Base-by-base conservation (phyloP, 2,329 filamentous ascomycete genomes). In the Herpotrichia juniperi region DNA sequence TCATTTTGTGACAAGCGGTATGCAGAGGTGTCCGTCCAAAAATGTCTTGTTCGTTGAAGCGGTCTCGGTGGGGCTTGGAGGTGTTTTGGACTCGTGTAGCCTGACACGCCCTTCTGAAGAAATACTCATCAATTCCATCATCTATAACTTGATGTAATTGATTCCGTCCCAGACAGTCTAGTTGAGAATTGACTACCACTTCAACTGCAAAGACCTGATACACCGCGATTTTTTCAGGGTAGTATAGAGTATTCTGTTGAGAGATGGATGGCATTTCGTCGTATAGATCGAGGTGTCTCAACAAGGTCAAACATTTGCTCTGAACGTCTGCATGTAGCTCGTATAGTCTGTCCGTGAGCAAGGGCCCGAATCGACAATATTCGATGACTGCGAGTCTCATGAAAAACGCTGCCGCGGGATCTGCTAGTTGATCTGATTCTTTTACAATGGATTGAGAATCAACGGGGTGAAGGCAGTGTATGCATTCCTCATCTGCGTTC, bases 1-100 rank as follows among this genome's bases (percentile, higher is more conserved):
- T 51, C 1, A 8, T 28, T 12, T 35, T 28, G 11, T 48, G 51
- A 7, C 39, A 54, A 14, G 50, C 44, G 26, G 57, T 45, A 2
- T 60, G 51, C 10, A 62, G 14, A 1, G 48, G n/a, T 2, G 53
- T 47, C 17, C 56, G 54, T 10, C 55, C 51, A 4, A 57, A 28
- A 9, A 56, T 50, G 22, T 56, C 53, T 24, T 31, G 24, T 26
- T 26, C 10, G 37, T 56, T 28, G 42, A 47, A 34, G 19, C 8
- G 7, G 26, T 12, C 26, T n/a, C n/a, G n/a, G n/a, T n/a, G n/a
- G n/a, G n/a, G n/a, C n/a, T n/a, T n/a, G n/a, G n/a, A n/a, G n/a
- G n/a, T n/a, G n/a, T n/a, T n/a, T n/a, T n/a, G n/a, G n/a, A n/a
- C n/a, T n/a, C n/a, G n/a, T n/a, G n/a, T n/a, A n/a, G n/a, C n/a